Percentiles rank a stretch among this genome's conserved stretches.
Conservation (phyloP, 78 protist species). For the Chrysochromulina tobinii region DNA sequence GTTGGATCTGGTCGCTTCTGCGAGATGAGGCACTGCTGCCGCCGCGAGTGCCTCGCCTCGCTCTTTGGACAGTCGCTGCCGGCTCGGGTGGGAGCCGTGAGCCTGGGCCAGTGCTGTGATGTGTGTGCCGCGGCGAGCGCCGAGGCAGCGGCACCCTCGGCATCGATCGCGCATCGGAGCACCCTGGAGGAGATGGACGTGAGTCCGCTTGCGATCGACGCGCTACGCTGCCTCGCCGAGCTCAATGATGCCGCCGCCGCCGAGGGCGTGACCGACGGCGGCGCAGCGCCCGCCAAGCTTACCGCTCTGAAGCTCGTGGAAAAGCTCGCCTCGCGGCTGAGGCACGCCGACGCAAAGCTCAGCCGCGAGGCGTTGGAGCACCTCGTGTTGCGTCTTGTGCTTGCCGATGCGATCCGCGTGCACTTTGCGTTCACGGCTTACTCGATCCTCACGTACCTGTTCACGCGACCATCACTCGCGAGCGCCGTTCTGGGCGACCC, state of each 20-base stretch:
- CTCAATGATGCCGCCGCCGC: neutral
- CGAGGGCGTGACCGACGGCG: neutral
- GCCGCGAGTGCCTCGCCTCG: neutral
- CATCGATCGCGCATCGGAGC: too few species aligned
- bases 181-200: too few species aligned
- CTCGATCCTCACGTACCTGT: neutral
- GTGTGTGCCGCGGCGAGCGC: neutral
- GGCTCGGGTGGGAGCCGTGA: neutral
- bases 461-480: neutral
- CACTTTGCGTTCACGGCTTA: neutral
- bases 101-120: neutral
- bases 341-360: neutral
- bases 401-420: neutral
- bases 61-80: neutral
- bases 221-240: too few species aligned
- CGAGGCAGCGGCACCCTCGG: too few species aligned
- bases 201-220: too few species aligned
- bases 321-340: neutral
- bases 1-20: neutral
- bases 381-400: neutral
- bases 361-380: neutral
- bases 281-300: constrained; percentile 5
- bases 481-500: too few species aligned
- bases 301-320: constrained; percentile 3
- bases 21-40: neutral